Conservation (phyloP, 1,139 yeast species). For the Neolecta irregularis region DNA sequence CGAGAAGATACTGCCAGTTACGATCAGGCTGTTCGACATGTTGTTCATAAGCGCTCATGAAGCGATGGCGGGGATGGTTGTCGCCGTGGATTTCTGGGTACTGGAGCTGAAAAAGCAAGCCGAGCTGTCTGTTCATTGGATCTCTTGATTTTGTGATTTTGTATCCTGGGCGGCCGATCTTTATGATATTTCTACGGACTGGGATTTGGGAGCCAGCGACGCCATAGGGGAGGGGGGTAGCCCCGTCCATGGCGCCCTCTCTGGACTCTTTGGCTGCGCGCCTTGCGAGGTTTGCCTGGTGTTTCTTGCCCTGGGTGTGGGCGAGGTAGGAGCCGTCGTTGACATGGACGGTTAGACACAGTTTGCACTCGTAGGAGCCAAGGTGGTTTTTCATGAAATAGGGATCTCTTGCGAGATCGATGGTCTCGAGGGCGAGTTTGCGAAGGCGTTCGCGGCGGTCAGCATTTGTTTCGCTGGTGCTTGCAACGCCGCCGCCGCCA, state of each 20-base stretch:
- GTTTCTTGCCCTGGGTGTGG: slow-evolving; percentile 68
- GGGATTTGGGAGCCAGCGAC: slow-evolving; percentile 20
- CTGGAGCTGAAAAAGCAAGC: slow-evolving; percentile 45
- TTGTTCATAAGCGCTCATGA: slow-evolving; percentile 65
- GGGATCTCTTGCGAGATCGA: slow-evolving; percentile 57
- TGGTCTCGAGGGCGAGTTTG: slow-evolving; percentile 45
- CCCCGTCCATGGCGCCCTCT: slow-evolving; percentile 14
- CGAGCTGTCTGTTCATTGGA: slow-evolving; percentile 40
- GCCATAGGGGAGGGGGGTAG: slow-evolving; percentile 20
- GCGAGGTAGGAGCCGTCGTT: slow-evolving; percentile 64
- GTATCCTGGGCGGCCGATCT: slow-evolving; percentile 60
- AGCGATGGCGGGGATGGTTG: slow-evolving; percentile 45
- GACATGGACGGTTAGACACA: slow-evolving; percentile 61
- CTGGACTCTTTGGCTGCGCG: slow-evolving; percentile 29
- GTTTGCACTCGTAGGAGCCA: slow-evolving; percentile 58
- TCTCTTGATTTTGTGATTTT: slow-evolving; percentile 53
- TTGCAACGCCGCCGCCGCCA: slow-evolving; percentile 56
- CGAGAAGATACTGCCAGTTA: slow-evolving; percentile 47
- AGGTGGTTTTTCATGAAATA: slow-evolving; percentile 59
- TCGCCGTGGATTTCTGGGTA: slow-evolving; percentile 34
- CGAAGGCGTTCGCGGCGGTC: slow-evolving; percentile 50
- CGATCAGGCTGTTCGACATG: slow-evolving; percentile 31
- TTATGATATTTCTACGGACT: slow-evolving; percentile 37
- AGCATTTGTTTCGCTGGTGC: slow-evolving; percentile 47
- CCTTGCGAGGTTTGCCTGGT: slow-evolving; percentile 49